Base-by-base conservation (phyloP, 2,329 filamentous ascomycete species). In the Beauveria scarabaeidicola region DNA sequence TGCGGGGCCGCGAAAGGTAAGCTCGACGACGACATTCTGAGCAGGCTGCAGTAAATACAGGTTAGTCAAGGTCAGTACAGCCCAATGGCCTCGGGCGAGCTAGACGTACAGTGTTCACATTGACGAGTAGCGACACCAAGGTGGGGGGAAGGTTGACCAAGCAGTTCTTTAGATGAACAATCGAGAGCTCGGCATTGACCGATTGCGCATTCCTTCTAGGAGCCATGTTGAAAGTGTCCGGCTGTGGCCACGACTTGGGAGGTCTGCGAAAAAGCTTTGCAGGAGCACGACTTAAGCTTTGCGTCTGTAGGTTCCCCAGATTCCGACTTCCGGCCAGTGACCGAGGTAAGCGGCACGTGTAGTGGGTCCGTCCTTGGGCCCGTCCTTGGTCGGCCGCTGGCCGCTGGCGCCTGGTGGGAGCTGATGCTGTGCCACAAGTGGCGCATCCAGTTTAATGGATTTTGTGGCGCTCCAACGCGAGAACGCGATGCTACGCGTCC, bases 1-100 rank as follows among this genome's bases (percentile, higher is more conserved):
- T 23, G 81, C 76, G 44, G 79, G 71, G 46, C 83, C 74, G 63
- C 81, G 68, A 75, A 89, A 96, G 71, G 81, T 88, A 64, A 99
- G 82, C 75, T 99, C 94, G 72, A 99, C 88, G 63, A 97, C 83
- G 66, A 97, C 90, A 88, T 97, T 96, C 76, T 99, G 94, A 38
- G 89, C 90, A 61, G 92, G 82, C 91, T 95, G 67, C 13, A 47
- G 41, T 38, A 43, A n/a, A 29, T 60, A 55, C 67, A 59, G 73
- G 67, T 57, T 58, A 63, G 51, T 7, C 19, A 36, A 46, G 17
- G 13, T 19, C 11, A 51, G 9, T 23, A 23, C 8, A 25, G 7
- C 32, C 8, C 21, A 36, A n/a, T 46, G 10, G 32, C 19, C 44
- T 51, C 47, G 8, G 44, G 51, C 21, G 8, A 11, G 50, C 41